Evolutionary conservation across 768 basidiomycete species (phyloP).

Genomic region (Royoungia palumana): DNA sequence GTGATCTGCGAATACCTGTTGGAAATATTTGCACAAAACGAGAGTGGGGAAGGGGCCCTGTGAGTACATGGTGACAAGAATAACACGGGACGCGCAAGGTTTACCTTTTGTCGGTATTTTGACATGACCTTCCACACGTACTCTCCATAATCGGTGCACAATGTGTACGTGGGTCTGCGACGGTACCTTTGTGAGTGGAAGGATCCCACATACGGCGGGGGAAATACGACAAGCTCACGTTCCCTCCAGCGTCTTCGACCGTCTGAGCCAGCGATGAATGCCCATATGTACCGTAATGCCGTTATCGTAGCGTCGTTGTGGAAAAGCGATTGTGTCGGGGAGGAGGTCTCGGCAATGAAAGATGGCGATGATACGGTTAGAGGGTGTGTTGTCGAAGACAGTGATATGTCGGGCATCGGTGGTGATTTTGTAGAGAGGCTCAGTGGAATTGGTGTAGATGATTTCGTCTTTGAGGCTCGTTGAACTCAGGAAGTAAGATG

Average conservation of each 20-base stretch:
- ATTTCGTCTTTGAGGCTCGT: conserved; percentile 14
- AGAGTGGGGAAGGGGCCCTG: not conserved
- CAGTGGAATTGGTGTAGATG: conserved; percentile 15
- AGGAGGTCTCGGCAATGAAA: conserved; percentile 27
- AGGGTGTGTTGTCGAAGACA: conserved; percentile 11
- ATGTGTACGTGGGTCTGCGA: conserved; percentile 16
- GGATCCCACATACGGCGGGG: not conserved
- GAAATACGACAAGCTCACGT: conserved; percentile 14
- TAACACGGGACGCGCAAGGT: not conserved
- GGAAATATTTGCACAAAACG: not conserved
- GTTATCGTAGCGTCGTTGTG: conserved; percentile 4
- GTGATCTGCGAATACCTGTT: conserved; percentile 21
- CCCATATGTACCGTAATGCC: conserved; percentile 2
- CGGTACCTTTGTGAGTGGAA: not conserved
- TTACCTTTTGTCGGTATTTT: conserved; percentile 21
- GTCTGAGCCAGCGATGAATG: conserved; percentile 29
- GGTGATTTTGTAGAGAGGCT: conserved; percentile 26
- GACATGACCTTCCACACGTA: conserved; percentile 29
- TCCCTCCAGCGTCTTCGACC: conserved; percentile 21
- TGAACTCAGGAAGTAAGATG: conserved; percentile 26
- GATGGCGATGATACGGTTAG: conserved; percentile 18
- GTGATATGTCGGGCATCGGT: conserved; percentile 17
- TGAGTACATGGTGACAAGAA: not conserved
- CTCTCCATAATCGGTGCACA: conserved; percentile 22
- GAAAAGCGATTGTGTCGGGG: conserved; percentile 27